These are phyloP conservation scores for Suillus occidentalis DNA, from an alignment of 768 basidiomycete genomes.

Conservation along the genomic window DNA sequence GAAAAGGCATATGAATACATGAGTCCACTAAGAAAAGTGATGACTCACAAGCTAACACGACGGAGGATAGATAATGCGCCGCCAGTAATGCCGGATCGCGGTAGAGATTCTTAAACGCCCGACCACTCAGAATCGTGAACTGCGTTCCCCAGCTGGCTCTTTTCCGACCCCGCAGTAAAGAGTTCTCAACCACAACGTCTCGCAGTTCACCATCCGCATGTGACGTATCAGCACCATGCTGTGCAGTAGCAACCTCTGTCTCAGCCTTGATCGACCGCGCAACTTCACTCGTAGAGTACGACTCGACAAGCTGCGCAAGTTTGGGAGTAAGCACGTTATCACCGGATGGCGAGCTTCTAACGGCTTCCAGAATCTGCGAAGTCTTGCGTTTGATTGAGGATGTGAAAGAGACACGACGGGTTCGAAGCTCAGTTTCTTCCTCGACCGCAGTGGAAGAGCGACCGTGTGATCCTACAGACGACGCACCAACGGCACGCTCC, in stretches of 20 bases:
- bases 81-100: slow-evolving; percentile 89
- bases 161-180: slow-evolving; percentile 66
- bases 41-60: slow-evolving; percentile 77
- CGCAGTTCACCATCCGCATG: slow-evolving; percentile 46
- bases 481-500: slow-evolving; percentile 60
- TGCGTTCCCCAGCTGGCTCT: slow-evolving; percentile 88
- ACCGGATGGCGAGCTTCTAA: slow-evolving; percentile 35
- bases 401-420: slow-evolving; percentile 44
- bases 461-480: slow-evolving; percentile 39
- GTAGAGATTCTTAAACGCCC: slow-evolving; percentile 98
- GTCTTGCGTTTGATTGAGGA: slow-evolving; percentile 70
- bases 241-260: slow-evolving; percentile 41
- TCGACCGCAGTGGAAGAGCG: slow-evolving; percentile 32
- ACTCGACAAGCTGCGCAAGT: slow-evolving; percentile 69
- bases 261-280: slow-evolving; percentile 63
- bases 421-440: slow-evolving; percentile 55
- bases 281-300: slow-evolving; percentile 68
- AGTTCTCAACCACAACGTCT: slow-evolving; percentile 69
- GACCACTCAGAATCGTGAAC: slow-evolving; percentile 90
- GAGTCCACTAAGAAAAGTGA: slow-evolving; percentile 3
- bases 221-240: slow-evolving; percentile 19
- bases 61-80: slow-evolving; percentile 86
- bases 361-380: slow-evolving; percentile 66
- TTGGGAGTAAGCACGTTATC: slow-evolving; percentile 45
- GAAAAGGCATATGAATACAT: slow-evolving; percentile 12